Base-by-base conservation (phyloP, 2,329 filamentous ascomycete species). In the Cladobotryum mycophilum region DNA sequence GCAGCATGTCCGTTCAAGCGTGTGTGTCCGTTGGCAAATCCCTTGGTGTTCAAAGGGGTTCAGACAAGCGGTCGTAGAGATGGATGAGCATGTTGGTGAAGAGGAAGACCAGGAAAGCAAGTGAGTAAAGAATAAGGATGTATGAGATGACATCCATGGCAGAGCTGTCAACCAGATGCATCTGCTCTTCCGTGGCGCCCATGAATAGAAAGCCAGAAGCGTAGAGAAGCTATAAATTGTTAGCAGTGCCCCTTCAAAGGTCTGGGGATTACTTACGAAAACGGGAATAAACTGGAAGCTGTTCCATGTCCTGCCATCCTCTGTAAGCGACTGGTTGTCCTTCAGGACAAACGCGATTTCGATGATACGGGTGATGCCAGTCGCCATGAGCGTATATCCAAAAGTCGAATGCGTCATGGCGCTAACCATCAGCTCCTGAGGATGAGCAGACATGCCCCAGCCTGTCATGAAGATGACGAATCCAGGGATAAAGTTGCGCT, bases 101-200 rank as follows among this genome's bases (percentile, higher is more conserved):
- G 36, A 99, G 82, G 74, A 96, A 99, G 42, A 96, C 68, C 17
- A 99, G 69, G 68, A 95, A 96, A 20, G 92, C 86, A 47, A 96
- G 76, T 61, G 89, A 95, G 76, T 87, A 97, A 9, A 96, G 74
- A 48, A 97, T 91, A 22, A 99, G 78, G 38, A 97, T 82, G 67
- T 97, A 99, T 5, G 91, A 86, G 40, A 97, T 88, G 63, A 95
- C 89, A 22, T 90, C 90, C 61, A 97, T 84, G 53, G 84, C 78
- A 0, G 88, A 86, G 37, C 81, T 74, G 38, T 81, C 78, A 5
- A 97, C 75, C 2, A 96, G 74, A 18, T 76, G 63, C 88, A 97
- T 96, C 70, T 97, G 93, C 71, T 99, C 91, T 67, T 97, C 93
- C 1, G 90, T 97, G 14, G 93, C 92, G 33, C 89, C 88, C 90